Evolutionary conservation across 139 green algal species (phyloP).

Genomic region (Zygnema cylindricum): DNA sequence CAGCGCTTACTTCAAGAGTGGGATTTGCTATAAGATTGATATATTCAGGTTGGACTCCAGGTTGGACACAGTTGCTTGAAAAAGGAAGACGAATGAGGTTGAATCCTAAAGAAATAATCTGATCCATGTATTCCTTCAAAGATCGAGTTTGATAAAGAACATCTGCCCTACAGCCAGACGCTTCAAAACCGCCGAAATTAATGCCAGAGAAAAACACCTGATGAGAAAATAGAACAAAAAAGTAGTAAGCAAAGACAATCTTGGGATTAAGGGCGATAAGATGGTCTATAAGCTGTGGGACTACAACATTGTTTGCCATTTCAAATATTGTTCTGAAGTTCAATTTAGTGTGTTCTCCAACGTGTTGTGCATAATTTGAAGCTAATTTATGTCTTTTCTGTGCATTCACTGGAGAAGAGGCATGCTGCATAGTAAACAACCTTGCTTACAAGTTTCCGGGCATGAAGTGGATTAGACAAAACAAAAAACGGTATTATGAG

Average conservation of each 20-base stretch:
- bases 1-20: neutral
- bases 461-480: neutral
- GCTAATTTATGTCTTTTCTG: neutral
- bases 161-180: neutral
- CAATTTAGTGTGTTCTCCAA: no score
- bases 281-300: neutral
- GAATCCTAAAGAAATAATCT: constrained; percentile 47
- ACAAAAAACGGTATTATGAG: neutral
- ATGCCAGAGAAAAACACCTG: constrained; percentile 52
- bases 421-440: no score
- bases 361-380: neutral
- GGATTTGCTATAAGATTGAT: constrained; percentile 41
- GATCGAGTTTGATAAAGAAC: constrained; percentile 13
- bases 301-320: no score
- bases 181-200: constrained; percentile 39
- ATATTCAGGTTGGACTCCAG: neutral
- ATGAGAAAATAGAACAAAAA: neutral
- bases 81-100: constrained; percentile 54
- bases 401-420: no score
- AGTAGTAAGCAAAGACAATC: neutral
- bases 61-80: constrained; percentile 6
- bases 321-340: no score
- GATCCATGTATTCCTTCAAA: constrained; percentile 15
- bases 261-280: neutral
- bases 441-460: no score